These are phyloP conservation scores for Eucalyptus curtisii DNA, from an alignment of 345 rosid genomes.

Conservation along the genomic window DNA sequence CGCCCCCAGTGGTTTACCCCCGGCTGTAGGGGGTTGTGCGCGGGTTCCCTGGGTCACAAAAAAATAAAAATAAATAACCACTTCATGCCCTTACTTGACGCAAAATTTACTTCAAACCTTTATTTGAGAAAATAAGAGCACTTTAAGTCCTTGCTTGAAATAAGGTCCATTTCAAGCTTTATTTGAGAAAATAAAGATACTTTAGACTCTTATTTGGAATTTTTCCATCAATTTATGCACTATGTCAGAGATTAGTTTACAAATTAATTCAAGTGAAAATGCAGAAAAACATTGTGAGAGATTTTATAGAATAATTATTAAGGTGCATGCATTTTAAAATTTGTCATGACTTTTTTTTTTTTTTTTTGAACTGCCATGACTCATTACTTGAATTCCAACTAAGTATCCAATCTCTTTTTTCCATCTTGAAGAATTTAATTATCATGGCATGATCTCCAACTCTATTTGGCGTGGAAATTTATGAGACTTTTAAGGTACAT, in stretches of 20 bases:
- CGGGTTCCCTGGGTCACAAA: too few relatives aligned
- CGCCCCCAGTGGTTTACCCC: too few relatives aligned
- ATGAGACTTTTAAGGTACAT: rapidly evolving
- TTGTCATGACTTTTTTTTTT: background rate
- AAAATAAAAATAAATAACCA: too few relatives aligned
- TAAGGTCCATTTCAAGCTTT: too few relatives aligned
- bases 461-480: background rate
- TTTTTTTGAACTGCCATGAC: rapidly evolving
- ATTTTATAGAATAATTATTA: background rate
- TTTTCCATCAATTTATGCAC: background rate
- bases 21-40: too few relatives aligned
- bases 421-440: background rate
- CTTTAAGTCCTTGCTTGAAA: rapidly evolving
- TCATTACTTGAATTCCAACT: background rate
- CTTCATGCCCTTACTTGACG: too few relatives aligned
- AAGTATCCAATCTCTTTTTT: background rate
- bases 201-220: rapidly evolving
- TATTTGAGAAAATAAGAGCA: too few relatives aligned
- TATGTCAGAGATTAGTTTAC: background rate
- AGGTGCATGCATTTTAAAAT: background rate
- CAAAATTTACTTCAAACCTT: rapidly evolving
- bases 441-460: background rate
- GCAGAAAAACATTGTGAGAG: background rate
- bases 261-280: background rate
- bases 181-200: too few relatives aligned